A percentile compares a stretch with the other conserved stretches of the same genome.
Evolutionary conservation across 78 protist genomes (phyloP).

Genomic region (Mantamonas sphyraenae): DNA sequence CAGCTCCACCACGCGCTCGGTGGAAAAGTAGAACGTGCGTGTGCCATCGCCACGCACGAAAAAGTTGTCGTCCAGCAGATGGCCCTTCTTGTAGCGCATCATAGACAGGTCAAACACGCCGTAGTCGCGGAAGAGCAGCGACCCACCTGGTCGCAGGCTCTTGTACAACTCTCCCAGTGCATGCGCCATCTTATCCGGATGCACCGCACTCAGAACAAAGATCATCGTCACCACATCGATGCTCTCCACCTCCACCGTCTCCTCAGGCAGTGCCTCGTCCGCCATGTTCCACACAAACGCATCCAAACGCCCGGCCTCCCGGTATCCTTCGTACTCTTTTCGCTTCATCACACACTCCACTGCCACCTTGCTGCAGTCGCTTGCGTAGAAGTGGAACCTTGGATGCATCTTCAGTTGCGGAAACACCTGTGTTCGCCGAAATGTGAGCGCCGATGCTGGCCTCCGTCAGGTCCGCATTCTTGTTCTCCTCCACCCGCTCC

Average conservation of each 20-base stretch:
- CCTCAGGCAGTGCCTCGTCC: background rate
- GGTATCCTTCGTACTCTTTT: slow-evolving; percentile 16
- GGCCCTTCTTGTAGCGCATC: slow-evolving; percentile 35
- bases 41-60: slow-evolving; percentile 68
- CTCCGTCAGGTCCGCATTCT: too few species aligned
- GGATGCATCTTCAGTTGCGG: slow-evolving; percentile 40
- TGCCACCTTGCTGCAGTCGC: slow-evolving; percentile 46
- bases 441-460: too few species aligned
- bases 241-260: background rate
- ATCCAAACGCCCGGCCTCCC: slow-evolving; percentile 22
- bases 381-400: slow-evolving; percentile 19
- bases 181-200: slow-evolving; percentile 23
- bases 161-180: background rate
- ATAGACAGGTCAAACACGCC: slow-evolving; percentile 60
- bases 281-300: slow-evolving; percentile 38
- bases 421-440: too few species aligned
- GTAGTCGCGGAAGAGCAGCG: slow-evolving; percentile 61
- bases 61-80: slow-evolving; percentile 33
- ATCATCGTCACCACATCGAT: slow-evolving; percentile 47
- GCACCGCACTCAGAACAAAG: slow-evolving; percentile 62
- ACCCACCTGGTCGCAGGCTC: slow-evolving; percentile 51
- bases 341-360: slow-evolving; percentile 19
- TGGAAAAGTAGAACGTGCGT: slow-evolving; percentile 46
- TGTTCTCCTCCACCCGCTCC: too few species aligned
- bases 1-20: background rate